These are phyloP conservation scores for Solanum virginianum DNA, from an alignment of 257 asterid species.

Conservation along the genomic window DNA sequence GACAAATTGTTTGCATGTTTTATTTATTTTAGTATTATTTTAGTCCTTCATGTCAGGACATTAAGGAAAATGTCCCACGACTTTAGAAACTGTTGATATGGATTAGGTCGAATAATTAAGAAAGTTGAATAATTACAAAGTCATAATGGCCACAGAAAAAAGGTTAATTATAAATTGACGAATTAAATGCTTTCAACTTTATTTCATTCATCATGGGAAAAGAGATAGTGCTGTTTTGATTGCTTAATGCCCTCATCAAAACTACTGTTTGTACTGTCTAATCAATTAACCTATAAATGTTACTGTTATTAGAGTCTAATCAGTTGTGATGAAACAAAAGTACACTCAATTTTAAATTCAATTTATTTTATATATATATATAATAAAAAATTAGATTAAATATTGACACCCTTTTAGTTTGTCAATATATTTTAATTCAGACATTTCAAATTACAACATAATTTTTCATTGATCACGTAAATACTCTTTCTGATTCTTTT, in stretches of 20 bases:
- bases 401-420: not conserved
- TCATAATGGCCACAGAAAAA: not conserved
- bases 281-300: not conserved
- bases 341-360: not conserved
- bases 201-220: not conserved
- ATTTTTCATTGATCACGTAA: not conserved
- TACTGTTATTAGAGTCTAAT: not conserved
- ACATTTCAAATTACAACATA: too few relatives aligned
- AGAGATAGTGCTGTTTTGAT: not conserved
- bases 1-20: not conserved
- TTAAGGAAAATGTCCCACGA: not conserved
- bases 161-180: not conserved
- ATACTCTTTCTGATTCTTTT: not conserved
- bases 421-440: not conserved
- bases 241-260: not conserved
- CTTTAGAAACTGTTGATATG: not conserved
- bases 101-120: conserved; percentile 7
- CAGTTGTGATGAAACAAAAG: not conserved
- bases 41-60: not conserved
- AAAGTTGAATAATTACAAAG: conserved; percentile 2
- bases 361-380: not conserved
- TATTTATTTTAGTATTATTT: not conserved
- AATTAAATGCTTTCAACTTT: not conserved
- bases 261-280: conserved; percentile 4
- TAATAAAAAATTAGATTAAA: not conserved